These are phyloP conservation scores for Prunus mongolica DNA, from an alignment of 306 rosid genomes.

Conservation along the genomic window DNA sequence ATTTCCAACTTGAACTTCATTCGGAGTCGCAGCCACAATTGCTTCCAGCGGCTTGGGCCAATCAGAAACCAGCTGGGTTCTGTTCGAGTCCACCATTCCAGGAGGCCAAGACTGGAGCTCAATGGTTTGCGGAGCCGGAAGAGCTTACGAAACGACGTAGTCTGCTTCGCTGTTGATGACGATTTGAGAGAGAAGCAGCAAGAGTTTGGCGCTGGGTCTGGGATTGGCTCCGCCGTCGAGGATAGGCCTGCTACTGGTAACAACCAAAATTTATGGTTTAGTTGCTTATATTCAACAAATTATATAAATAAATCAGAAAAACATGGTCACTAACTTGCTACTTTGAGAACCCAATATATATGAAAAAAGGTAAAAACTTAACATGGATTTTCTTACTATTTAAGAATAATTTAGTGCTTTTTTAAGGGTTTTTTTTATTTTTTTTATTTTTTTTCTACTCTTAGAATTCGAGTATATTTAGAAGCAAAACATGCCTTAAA, in stretches of 20 bases:
- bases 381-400: background rate
- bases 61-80: constrained; percentile 30
- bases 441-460: background rate
- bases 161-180: constrained; percentile 75
- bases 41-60: constrained; percentile 23
- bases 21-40: constrained; percentile 14
- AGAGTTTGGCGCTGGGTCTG: constrained; percentile 27
- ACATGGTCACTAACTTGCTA: background rate
- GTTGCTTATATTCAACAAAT: background rate
- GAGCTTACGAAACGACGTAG: constrained; percentile 19
- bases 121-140: constrained; percentile 17
- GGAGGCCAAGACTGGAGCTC: constrained; percentile 27
- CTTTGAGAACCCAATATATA: background rate
- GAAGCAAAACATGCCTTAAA: background rate
- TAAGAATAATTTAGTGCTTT: background rate
- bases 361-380: background rate
- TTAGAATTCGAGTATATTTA: background rate
- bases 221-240: constrained; percentile 56
- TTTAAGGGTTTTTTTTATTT: background rate
- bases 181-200: constrained; percentile 52
- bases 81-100: constrained; percentile 29
- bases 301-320: background rate
- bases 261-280: background rate
- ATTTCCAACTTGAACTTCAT: constrained; percentile 43
- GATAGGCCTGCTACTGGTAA: constrained; percentile 56